These are phyloP conservation scores for Podaxis mareebaensis DNA, from an alignment of 768 basidiomycete genomes.

Conservation along the genomic window DNA sequence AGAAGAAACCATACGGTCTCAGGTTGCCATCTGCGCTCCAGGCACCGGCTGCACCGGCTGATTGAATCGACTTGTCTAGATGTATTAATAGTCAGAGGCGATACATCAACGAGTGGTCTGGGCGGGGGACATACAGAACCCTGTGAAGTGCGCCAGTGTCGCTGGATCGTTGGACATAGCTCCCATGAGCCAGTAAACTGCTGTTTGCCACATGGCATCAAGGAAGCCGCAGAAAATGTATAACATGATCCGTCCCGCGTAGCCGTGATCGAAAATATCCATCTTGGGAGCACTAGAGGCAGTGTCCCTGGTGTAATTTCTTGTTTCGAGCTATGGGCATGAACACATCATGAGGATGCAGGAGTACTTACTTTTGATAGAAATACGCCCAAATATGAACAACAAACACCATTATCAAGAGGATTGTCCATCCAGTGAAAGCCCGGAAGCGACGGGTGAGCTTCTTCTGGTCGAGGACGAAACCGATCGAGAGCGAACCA, in stretches of 20 bases:
- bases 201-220: conserved; percentile 86
- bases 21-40: conserved; percentile 72
- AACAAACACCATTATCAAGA: conserved; percentile 69
- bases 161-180: conserved; percentile 81
- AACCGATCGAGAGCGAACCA: conserved; percentile 70
- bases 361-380: conserved; percentile 61
- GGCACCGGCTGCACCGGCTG: conserved; percentile 71
- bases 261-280: conserved; percentile 59
- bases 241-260: conserved; percentile 55
- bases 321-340: conserved; percentile 18
- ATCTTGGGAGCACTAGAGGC: conserved; percentile 45
- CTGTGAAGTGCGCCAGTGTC: conserved; percentile 76
- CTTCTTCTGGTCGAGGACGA: conserved; percentile 57
- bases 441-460: conserved; percentile 69
- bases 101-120: not conserved
- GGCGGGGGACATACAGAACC: conserved; percentile 65
- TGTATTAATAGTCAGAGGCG: not conserved
- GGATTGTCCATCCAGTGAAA: conserved; percentile 63
- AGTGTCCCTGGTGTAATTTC: conserved; percentile 63
- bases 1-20: conserved; percentile 49
- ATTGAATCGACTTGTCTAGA: conserved; percentile 69
- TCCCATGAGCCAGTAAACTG: conserved; percentile 80
- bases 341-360: not conserved
- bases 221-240: conserved; percentile 75
- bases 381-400: conserved; percentile 76